Evolutionary conservation across 2,329 filamentous ascomycete genomes (phyloP).

Genomic region (Cercospora brassicicola): DNA sequence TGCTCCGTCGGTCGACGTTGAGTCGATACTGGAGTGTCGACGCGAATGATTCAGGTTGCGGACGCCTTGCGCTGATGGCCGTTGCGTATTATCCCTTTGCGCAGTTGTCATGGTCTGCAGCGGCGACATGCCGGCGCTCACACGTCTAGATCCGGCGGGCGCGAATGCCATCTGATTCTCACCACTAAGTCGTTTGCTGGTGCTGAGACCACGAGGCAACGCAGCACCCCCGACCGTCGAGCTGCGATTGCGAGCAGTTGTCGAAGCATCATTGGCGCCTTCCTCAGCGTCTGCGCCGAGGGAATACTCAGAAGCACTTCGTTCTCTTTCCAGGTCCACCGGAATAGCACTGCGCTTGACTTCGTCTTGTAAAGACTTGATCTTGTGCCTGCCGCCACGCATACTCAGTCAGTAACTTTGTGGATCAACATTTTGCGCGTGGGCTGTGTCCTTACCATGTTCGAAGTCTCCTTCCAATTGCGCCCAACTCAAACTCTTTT

Average conservation of each 20-base stretch:
- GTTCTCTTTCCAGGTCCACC: constrained; percentile 32
- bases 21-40: constrained; percentile 84
- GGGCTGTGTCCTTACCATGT: constrained; percentile 62
- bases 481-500: constrained; percentile 90
- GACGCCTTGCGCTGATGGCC: constrained; percentile 41
- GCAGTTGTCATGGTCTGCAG: constrained; percentile 38
- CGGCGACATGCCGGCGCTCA: constrained; percentile 31
- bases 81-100: constrained; percentile 36
- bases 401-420: neutral
- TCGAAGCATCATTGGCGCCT: constrained; percentile 41
- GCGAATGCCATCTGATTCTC: constrained; percentile 17
- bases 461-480: constrained; percentile 83
- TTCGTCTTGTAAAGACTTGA: constrained; percentile 87
- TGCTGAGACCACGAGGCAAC: constrained; percentile 26
- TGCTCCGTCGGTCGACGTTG: constrained; percentile 46
- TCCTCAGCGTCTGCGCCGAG: constrained; percentile 40
- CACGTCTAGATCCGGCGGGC: constrained; percentile 33
- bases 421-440: neutral
- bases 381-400: constrained; percentile 63
- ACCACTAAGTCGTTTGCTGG: constrained; percentile 23
- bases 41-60: constrained; percentile 70
- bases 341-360: constrained; percentile 61
- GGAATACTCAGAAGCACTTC: constrained; percentile 45
- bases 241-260: constrained; percentile 46
- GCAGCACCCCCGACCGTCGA: constrained; percentile 42